phyloP scores from a whole-genome alignment of 2,329 filamentous ascomycete species.

The Emmonsiellopsis sp. region DNA sequence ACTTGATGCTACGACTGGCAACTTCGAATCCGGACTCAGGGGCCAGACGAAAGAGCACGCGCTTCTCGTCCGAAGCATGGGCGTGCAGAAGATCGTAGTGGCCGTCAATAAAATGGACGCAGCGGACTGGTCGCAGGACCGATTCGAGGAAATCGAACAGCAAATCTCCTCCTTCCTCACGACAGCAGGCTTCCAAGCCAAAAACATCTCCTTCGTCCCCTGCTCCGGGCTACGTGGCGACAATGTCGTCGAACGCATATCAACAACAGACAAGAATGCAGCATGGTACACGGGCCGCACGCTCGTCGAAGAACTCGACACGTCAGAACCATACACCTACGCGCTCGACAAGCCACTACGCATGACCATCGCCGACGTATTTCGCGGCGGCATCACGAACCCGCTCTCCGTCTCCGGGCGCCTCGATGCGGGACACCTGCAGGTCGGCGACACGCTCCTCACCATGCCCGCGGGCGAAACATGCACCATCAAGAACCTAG shows the following conservation, averaged over 20 bases:
- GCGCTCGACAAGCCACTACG: constrained; percentile 71
- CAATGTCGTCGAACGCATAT: constrained; percentile 56
- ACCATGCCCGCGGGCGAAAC: constrained; percentile 74
- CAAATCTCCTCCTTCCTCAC: constrained; percentile 77
- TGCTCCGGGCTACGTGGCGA: constrained; percentile 83
- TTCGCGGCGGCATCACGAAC: constrained; percentile 67
- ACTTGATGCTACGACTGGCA: constrained; percentile 80
- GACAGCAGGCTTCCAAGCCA: constrained; percentile 69
- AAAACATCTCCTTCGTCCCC: constrained; percentile 78
- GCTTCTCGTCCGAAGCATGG: constrained; percentile 79
- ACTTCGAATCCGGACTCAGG: constrained; percentile 86
- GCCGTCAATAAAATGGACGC: constrained; percentile 94
- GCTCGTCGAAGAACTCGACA: constrained; percentile 74
- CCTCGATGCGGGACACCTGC: constrained; percentile 73
- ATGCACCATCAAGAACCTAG: constrained; percentile 71
- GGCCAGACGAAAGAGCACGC: constrained; percentile 95
- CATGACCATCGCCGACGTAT: constrained; percentile 81
- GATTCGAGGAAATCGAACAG: constrained; percentile 76
- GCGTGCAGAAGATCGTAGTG: constrained; percentile 77
- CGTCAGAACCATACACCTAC: constrained; percentile 63
- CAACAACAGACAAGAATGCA: constrained; percentile 40
- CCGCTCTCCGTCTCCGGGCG: constrained; percentile 79
- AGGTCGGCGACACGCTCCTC: constrained; percentile 71
- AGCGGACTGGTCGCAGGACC: constrained; percentile 69
- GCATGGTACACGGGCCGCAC: constrained; percentile 77